These are phyloP conservation scores for Claviceps africana DNA, from an alignment of 2,329 filamentous ascomycete species.

Conservation along the genomic window DNA sequence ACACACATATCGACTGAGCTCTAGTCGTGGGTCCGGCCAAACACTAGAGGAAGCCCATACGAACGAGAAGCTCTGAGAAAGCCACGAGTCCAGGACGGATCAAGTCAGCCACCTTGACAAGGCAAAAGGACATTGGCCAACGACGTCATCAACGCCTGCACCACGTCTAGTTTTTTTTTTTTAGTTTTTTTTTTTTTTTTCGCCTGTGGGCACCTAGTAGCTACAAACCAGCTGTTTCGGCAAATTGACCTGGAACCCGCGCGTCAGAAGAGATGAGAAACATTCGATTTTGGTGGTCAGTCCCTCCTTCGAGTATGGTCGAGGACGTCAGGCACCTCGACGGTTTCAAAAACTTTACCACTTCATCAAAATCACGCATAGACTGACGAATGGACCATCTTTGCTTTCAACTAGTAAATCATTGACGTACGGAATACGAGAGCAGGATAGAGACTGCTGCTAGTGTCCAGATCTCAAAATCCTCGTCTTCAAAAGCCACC, in stretches of 20 bases:
- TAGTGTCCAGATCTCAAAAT: slow-evolving; percentile 19
- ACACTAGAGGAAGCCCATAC: background rate
- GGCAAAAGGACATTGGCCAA: background rate
- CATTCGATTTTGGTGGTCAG: background rate
- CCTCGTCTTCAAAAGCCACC: slow-evolving; percentile 13
- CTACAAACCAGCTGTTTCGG: background rate
- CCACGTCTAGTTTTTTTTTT: no score
- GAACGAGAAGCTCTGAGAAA: no score
- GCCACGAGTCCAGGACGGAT: no score
- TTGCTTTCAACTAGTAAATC: slow-evolving; percentile 2
- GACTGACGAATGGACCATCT: background rate
- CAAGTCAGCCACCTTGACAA: background rate
- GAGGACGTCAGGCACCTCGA: background rate
- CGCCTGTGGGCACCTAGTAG: no score
- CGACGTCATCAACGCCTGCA: no score
- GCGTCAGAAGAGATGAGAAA: background rate
- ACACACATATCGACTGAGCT: background rate
- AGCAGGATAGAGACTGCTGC: slow-evolving; percentile 9
- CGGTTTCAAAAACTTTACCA: background rate
- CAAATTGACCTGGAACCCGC: background rate
- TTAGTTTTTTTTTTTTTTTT: no score
- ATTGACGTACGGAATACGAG: background rate
- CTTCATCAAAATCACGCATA: background rate
- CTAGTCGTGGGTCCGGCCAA: background rate
- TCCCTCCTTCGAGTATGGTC: background rate